Percentiles rank a stretch among this genome's conserved stretches.
Evolutionary conservation across 208 protist genomes (phyloP).

Genomic region (Trypanosoma brucei): DNA sequence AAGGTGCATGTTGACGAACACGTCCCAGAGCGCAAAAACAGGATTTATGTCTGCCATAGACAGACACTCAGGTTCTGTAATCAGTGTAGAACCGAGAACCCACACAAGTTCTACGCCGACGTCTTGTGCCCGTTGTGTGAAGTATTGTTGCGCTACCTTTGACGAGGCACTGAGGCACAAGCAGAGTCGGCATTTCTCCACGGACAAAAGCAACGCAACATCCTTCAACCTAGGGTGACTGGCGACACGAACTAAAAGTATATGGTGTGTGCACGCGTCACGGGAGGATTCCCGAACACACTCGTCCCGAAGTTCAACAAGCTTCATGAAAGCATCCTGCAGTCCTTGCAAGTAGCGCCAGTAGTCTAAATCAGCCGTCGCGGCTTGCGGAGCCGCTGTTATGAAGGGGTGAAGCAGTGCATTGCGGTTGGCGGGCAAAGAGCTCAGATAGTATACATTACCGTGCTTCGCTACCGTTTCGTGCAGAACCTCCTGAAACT

Average conservation of each 20-base stretch:
- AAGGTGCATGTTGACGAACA: conserved; percentile 44
- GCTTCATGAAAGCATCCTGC: conserved; percentile 19
- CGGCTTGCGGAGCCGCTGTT: conserved; percentile 7
- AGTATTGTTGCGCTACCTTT: conserved; percentile 50
- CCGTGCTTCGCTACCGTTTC: conserved; percentile 17
- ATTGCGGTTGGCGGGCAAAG: conserved; percentile 6
- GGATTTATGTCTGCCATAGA: conserved; percentile 32
- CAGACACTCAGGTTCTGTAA: conserved; percentile 34
- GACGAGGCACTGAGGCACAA: conserved; percentile 59
- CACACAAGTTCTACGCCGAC: conserved; percentile 38
- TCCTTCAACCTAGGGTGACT: conserved; percentile 54
- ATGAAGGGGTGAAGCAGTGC: conserved; percentile 17
- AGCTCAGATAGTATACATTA: conserved; percentile 36
- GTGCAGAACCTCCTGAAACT: conserved; percentile 24
- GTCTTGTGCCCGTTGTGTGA: conserved; percentile 26
- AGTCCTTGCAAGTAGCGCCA: conserved; percentile 21
- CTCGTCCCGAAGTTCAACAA: conserved; percentile 18
- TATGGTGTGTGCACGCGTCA: conserved; percentile 27
- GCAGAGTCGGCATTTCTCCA: conserved; percentile 50
- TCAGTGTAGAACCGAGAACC: conserved; percentile 47
- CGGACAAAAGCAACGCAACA: conserved; percentile 37
- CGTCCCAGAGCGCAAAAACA: conserved; percentile 49
- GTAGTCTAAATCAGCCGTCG: conserved; percentile 16
- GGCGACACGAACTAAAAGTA: conserved; percentile 35
- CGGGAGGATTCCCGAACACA: conserved; percentile 4